Percentiles rank a stretch among this genome's conserved stretches.
Evolutionary conservation across 768 basidiomycete genomes (phyloP).

Genomic region (Boletus reticulatus): DNA sequence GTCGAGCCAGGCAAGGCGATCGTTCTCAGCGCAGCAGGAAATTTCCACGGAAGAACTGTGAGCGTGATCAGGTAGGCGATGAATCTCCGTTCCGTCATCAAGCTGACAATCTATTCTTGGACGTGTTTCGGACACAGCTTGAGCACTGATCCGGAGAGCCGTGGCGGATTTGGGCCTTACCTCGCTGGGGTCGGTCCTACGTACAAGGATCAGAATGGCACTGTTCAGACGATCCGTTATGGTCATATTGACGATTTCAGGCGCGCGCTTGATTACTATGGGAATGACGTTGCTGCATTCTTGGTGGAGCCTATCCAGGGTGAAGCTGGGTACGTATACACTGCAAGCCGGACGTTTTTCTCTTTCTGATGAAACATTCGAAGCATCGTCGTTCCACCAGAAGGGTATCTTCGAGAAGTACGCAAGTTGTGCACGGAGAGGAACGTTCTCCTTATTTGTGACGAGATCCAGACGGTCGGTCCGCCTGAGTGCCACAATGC

Average conservation of each 20-base stretch:
- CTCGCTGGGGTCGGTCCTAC: conserved; percentile 81
- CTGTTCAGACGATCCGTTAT: conserved; percentile 67
- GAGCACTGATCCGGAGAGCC: conserved; percentile 92
- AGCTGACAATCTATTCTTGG: conserved; percentile 9
- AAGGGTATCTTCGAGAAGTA: conserved; percentile 78
- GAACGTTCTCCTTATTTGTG: conserved; percentile 94
- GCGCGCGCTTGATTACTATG: conserved; percentile 75
- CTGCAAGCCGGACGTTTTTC: background rate
- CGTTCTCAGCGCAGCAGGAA: conserved; percentile 81
- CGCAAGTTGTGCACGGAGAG: conserved; percentile 87
- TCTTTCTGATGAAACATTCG: background rate
- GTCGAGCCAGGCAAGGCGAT: conserved; percentile 64
- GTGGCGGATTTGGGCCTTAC: conserved; percentile 89
- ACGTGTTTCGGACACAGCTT: conserved; percentile 48
- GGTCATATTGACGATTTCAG: conserved; percentile 82
- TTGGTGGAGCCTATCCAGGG: conserved; percentile 98
- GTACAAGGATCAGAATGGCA: conserved; percentile 52
- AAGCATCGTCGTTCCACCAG: conserved; percentile 89
- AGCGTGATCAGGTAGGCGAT: conserved; percentile 72
- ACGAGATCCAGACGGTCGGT: conserved; percentile 93
- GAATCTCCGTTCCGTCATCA: background rate
- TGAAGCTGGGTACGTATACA: conserved; percentile 84
- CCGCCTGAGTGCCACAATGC: background rate
- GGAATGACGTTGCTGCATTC: conserved; percentile 86
- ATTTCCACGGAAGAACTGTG: conserved; percentile 94